phyloP scores from a whole-genome alignment of 164 flowering plant genomes.

The Sextonia rubra region DNA sequence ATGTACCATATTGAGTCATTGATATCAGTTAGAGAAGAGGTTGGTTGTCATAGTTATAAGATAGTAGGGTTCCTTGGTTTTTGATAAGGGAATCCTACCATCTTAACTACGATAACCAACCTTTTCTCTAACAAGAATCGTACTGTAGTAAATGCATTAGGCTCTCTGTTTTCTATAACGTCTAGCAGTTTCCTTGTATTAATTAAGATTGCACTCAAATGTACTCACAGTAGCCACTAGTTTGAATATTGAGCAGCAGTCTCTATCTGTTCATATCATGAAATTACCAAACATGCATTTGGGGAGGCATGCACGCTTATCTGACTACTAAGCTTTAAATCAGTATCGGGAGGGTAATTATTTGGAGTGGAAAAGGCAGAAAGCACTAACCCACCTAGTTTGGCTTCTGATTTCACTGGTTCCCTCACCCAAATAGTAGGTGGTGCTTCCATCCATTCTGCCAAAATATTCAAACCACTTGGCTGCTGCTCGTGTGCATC shows the following conservation, averaged over 20 bases:
- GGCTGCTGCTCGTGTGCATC: not conserved
- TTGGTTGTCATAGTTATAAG: no score
- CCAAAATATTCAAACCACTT: not conserved
- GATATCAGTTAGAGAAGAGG: not conserved
- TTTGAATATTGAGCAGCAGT: no score
- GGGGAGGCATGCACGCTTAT: not conserved
- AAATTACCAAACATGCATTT: not conserved
- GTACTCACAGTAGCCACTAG: no score
- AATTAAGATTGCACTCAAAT: not conserved
- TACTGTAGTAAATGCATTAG: not conserved
- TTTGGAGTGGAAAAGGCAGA: not conserved
- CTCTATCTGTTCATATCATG: no score
- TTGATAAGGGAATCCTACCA: no score
- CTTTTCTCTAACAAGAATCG: not conserved
- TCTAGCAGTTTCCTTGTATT: not conserved
- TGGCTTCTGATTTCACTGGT: not conserved
- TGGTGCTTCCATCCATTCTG: not conserved
- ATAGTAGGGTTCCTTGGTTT: no score
- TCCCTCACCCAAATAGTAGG: not conserved
- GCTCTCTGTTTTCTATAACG: not conserved
- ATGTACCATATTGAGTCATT: no score
- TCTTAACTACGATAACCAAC: no score
- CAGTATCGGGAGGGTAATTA: not conserved
- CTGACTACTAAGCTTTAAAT: not conserved
- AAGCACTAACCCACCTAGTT: not conserved